Base-by-base conservation (phyloP, 2,329 filamentous ascomycete genomes). In the Nigrospora osmanthi region DNA sequence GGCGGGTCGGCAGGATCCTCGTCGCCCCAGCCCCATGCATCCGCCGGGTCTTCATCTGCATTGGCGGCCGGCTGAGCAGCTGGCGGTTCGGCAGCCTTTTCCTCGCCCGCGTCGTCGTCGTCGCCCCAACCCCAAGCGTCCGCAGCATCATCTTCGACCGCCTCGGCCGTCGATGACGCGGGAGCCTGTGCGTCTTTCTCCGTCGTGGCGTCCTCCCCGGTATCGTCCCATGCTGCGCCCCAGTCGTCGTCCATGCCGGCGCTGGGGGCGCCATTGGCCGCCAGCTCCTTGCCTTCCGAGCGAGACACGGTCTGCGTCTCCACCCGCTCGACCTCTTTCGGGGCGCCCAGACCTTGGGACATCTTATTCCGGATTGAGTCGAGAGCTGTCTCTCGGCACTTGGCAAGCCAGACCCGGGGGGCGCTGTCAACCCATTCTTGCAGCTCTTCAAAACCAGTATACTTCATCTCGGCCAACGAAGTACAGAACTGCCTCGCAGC, bases 1-100 rank as follows among this genome's bases (percentile, higher is more conserved):
- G 52, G 38, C 52, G 60, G 49, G 44, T 58, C 58, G 49, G 67
- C 47, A 17, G 55, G 57, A 15, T 85, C 85, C 28, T 91, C 73
- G 28, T 80, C 87, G n/a, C 80, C 87, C 87, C 88, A 94, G 32
- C 87, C 88, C 85, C 88, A 93, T 30, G 87, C 87, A 49, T 88
- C 87, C 13, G 70, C 73, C 5, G 66, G 35, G 28, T 44, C 42
- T 17, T 44, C 35, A 11, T 44, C 42, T 14, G 35, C 15, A 6
- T 10, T 32, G 13, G 56, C 52, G 31, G 58, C 50, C n/a, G 54
- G 23, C 23, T 28, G 23, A 7, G 23, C 56, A 16, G 53, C 46
- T 33, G 49, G 31, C 11, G 49, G 43, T 53, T 60, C 52, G 42
- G 54, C 54, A 43, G 65, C 45, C 31, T 51, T 59, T n/a, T 83